These are phyloP conservation scores for Fraxinus albicans DNA, from an alignment of 305 asterid species.

Conservation along the genomic window DNA sequence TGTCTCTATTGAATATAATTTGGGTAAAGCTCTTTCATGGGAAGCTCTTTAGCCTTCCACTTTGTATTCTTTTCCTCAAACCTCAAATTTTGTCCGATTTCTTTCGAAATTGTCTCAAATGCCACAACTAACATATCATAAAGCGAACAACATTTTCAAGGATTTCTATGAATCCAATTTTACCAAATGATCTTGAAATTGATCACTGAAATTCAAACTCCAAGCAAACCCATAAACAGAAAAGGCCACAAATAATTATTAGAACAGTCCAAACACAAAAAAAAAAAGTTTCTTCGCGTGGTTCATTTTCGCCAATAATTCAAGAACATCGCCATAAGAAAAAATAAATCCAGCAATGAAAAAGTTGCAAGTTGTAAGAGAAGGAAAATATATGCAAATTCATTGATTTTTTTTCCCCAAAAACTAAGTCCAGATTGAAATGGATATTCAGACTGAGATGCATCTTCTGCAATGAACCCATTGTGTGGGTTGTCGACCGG, in stretches of 20 bases:
- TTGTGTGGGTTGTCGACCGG: no score
- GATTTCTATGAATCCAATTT: neutral
- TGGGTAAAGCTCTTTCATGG: slow-evolving; percentile 66
- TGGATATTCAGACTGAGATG: no score
- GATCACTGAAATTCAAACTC: neutral
- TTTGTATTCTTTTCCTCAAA: slow-evolving; percentile 58
- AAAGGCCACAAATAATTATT: neutral
- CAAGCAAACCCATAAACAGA: neutral
- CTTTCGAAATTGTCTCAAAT: slow-evolving; percentile 59
- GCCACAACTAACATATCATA: slow-evolving; percentile 56
- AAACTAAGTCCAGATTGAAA: no score
- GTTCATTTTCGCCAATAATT: no score
- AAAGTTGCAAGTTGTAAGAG: no score
- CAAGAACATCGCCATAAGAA: no score
- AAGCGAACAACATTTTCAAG: slow-evolving; percentile 53
- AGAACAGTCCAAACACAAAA: neutral
- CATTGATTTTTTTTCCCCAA: no score
- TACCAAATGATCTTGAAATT: slow-evolving; percentile 2
- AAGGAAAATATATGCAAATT: no score
- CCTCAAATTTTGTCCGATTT: slow-evolving; percentile 58
- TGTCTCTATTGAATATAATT: no score
- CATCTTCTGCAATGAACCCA: no score
- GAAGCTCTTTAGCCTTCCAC: slow-evolving; percentile 72
- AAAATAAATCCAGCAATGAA: no score
- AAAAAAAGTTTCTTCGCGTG: no score